Evolutionary conservation across 495 filamentous ascomycete species (phyloP), one percentile per base, ranked within the genome.

Genomic region (Articulospora tetracladia): DNA sequence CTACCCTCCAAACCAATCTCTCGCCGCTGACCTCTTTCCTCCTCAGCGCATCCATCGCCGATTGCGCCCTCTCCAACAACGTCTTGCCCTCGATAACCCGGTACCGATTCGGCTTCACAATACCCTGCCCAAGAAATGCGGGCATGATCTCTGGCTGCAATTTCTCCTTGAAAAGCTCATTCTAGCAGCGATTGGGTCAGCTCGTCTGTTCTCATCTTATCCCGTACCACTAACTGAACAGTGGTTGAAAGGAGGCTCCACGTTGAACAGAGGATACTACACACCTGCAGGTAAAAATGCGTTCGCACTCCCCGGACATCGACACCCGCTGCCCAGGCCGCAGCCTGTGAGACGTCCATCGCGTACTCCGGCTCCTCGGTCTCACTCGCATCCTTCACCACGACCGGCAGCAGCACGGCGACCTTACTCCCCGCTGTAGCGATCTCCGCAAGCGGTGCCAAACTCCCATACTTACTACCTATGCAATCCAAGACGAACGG

Each of bases 401-500:
- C 78, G 10, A 82, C 77, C 0, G 81, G 80, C 48, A 83, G 59
- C 68, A 84, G 73, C 26, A 83, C 65, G 1, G 78, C 81, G 1
- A 83, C 76, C 15, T 61, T 77, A 10, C 74, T 66, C 3, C 78
- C 78, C 15, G 49, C 65, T 61, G 71, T 65, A 1, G 74, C 78
- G 19, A 83, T 70, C 64, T 71, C 74, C 12, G 72, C 64, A 30
- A 83, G 61, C 1, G 75, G 75, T 7, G 53, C 57, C 27, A 82
- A 56, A 17, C 73, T 73, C 10, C 76, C 74, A 2, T 70, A 57
- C 39, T 67, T 63, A 0, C 74, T 78, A 7, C 80, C 81, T 53
- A 84, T 83, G 66, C 80, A 82, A 65, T 84, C 81, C 23, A 84
- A 54, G 8, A 83, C 70, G 34, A 72, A 70, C 27, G 74, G 72